Conservation (phyloP, 2,329 filamentous ascomycete genomes). For the Ascochyta lentis region DNA sequence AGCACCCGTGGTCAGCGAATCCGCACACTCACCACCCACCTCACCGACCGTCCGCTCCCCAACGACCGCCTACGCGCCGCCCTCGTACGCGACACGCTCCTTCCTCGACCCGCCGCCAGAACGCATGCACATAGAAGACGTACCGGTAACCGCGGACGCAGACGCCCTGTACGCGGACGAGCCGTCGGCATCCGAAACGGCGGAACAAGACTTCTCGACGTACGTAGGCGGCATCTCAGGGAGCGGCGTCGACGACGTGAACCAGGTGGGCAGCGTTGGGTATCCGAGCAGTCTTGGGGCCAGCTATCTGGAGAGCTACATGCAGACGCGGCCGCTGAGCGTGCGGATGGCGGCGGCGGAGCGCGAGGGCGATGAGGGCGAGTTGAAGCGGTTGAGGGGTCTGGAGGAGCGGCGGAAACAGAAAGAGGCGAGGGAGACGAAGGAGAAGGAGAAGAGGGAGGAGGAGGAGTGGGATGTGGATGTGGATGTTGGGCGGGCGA, state of each 20-base stretch:
- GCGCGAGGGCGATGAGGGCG: conserved; percentile 25
- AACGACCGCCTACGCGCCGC: conserved; percentile 12
- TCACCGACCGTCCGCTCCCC: conserved; percentile 18
- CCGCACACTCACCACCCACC: conserved; percentile 21
- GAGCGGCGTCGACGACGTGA: conserved; percentile 43
- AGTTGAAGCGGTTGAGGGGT: conserved; percentile 12
- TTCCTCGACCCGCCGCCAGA: conserved; percentile 38
- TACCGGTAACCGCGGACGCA: conserved; percentile 19
- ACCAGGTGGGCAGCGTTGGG: conserved; percentile 44
- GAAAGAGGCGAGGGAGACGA: conserved; percentile 12
- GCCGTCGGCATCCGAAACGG: conserved; percentile 11
- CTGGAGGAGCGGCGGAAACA: conserved; percentile 9
- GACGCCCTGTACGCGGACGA: conserved; percentile 32
- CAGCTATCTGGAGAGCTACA: conserved; percentile 49
- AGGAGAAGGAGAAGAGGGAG: conserved; percentile 7
- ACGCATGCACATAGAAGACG: conserved; percentile 20
- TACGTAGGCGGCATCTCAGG: conserved; percentile 47
- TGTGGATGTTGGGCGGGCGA: not conserved
- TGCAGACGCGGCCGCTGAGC: conserved; percentile 44
- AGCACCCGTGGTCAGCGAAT: conserved; percentile 11
- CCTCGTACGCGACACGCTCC: conserved; percentile 29
- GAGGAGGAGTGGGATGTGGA: conserved; percentile 15
- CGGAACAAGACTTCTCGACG: conserved; percentile 38
- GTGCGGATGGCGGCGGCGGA: conserved; percentile 46
- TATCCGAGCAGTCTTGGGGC: conserved; percentile 46